phyloP scores from a whole-genome alignment of 2,329 filamentous ascomycete species.

The Trichoderma semiorbis region DNA sequence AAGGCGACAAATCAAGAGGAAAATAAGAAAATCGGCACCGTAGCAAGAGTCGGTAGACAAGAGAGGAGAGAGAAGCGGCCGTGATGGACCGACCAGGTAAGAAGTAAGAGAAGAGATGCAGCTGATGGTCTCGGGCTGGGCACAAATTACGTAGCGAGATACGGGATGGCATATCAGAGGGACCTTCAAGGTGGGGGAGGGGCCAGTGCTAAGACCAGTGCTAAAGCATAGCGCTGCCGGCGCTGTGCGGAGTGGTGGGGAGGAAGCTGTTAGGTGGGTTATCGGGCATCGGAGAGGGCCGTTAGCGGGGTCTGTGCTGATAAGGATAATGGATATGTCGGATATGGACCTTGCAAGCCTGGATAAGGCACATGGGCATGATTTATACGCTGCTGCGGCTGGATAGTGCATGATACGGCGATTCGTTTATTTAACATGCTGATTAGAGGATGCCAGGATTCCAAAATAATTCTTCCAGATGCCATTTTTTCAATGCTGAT shows the following conservation, averaged over 20 bases:
- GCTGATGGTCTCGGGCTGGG: constrained; percentile 3
- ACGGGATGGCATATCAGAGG: neutral
- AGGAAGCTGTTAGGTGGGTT: neutral
- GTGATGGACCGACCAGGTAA: neutral
- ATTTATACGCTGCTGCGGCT: neutral
- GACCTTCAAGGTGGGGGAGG: constrained; percentile 10
- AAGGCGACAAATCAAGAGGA: neutral
- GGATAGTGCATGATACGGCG: neutral
- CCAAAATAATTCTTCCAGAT: neutral
- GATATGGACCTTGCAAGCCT: neutral
- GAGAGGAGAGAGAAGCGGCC: neutral
- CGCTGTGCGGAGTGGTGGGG: neutral
- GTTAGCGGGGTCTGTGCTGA: neutral
- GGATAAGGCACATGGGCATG: neutral
- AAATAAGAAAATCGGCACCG: neutral
- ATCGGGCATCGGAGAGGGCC: constrained; percentile 15
- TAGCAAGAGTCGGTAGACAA: neutral
- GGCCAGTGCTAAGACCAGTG: neutral
- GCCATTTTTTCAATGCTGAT: neutral
- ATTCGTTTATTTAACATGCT: neutral
- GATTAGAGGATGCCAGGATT: neutral
- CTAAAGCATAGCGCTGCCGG: neutral
- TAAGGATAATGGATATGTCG: neutral
- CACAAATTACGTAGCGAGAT: constrained; percentile 11
- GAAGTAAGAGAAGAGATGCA: neutral